Base-by-base conservation (phyloP, 352 stramenopile genomes). In the Pilasporangium apinafurcum region DNA sequence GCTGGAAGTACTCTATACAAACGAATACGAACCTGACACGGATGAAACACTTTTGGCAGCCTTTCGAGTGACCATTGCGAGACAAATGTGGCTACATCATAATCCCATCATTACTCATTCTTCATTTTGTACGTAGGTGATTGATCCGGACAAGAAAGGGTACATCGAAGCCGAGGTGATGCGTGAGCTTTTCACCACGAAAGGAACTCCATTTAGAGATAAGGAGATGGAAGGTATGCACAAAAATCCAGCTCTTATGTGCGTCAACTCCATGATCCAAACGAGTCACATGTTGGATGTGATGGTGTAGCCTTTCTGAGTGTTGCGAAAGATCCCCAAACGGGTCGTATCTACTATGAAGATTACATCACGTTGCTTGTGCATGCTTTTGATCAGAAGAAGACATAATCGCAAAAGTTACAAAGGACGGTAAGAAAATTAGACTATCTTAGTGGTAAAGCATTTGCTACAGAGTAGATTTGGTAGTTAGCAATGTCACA, bases 101-200 rank as follows among this genome's bases (percentile, higher is more conserved):
- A 22, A 39, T 8, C 21, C 16, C 9, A n/a, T 25, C 42, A 8
- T 44, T 21, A 10, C 5, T 8, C 18, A 16, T 42, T 17, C 29
- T 20, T 37, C 17, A 13, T 37, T 10, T 20, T 25, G 9, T 8
- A 8, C 12, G 17, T 37, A 81, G 68, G 66, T 78, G 24, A 72
- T 92, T 36, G 82, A 92, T 39, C 56, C 50, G 2, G 79, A 92
- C 20, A 85, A 89, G 55, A 83, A 77, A 44, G 88, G 88, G 2
- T 96, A 88, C 42, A 92, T 97, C 37, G 88, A 97, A 37, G 84
- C 79, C 2, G 83, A 91, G 13, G 54, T 74, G n/a, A 92, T 96
- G 69, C 73, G 77, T 6, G 85, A 97, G 53, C 37, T 96, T 43
- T 66, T 97, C 8, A 60, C 84, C 2, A 96, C 75, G 7, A 96